Evolutionary conservation across 1,284 basidiomycete species (phyloP).

Genomic region (Puccinia coronata): DNA sequence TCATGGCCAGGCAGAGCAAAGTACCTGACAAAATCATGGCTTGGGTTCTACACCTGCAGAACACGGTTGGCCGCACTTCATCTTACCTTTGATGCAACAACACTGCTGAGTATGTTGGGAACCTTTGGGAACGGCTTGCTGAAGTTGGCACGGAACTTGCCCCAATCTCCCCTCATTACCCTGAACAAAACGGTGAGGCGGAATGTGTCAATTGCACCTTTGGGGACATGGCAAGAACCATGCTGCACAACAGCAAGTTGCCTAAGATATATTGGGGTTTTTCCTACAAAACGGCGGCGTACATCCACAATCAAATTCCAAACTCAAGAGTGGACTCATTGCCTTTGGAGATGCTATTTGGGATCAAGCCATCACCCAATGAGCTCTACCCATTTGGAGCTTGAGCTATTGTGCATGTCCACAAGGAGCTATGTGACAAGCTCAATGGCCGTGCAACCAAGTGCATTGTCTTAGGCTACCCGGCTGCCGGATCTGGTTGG

Average conservation of each 20-base stretch:
- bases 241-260: neutral
- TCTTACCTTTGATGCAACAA: neutral
- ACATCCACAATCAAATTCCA: slow-evolving; percentile 18
- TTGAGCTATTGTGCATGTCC: slow-evolving; percentile 4
- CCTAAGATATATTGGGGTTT: neutral
- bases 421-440: neutral
- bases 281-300: neutral
- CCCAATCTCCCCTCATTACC: neutral
- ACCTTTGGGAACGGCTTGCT: neutral
- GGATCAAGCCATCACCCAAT: neutral
- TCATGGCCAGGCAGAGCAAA: neutral
- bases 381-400: slow-evolving; percentile 7
- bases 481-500: neutral
- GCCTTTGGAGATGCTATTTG: neutral
- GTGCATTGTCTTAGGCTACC: neutral
- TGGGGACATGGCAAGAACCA: slow-evolving; percentile 12
- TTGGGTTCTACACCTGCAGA: neutral
- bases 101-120: neutral
- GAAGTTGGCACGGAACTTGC: neutral
- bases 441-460: neutral
- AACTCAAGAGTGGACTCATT: neutral
- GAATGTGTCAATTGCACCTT: slow-evolving; percentile 4
- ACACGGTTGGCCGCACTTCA: neutral
- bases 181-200: slow-evolving; percentile 19
- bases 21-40: neutral